Evolutionary conservation across 257 asterid genomes (phyloP).

Genomic region (Plantago ovata): DNA sequence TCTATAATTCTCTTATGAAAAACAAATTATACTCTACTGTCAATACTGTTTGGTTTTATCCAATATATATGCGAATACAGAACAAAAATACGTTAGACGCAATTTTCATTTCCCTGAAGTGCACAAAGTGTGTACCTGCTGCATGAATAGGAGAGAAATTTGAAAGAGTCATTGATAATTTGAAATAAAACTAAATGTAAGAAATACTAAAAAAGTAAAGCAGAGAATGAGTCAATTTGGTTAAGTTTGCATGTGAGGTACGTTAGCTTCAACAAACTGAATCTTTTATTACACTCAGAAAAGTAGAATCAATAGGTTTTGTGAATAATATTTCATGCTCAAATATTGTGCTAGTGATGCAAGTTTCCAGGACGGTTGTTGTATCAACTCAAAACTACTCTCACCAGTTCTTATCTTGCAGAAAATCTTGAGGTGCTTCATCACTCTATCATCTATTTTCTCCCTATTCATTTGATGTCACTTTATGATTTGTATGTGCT

Average conservation of each 20-base stretch:
- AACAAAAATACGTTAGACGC: too few species aligned
- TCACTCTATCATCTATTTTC: background rate
- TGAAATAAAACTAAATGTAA: background rate
- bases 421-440: constrained; percentile 10
- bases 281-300: constrained; percentile 4
- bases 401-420: constrained; percentile 9
- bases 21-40: too few species aligned
- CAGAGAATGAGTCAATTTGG: constrained; percentile 26
- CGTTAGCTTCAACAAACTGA: constrained; percentile 28
- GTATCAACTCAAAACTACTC: constrained; percentile 51
- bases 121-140: too few species aligned
- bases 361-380: constrained; percentile 32
- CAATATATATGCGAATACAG: too few species aligned
- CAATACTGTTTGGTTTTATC: too few species aligned
- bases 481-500: background rate
- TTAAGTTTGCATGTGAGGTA: constrained; percentile 22
- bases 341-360: constrained; percentile 11
- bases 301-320: constrained; percentile 25
- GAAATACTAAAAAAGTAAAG: constrained; percentile 9
- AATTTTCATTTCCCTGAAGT: too few species aligned
- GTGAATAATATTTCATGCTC: background rate
- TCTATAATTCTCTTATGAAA: too few species aligned
- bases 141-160: too few species aligned
- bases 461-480: constrained; percentile 1
- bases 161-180: too few species aligned